phyloP scores from a whole-genome alignment of 108 stramenopile species.

The Epipyxis sp. region DNA sequence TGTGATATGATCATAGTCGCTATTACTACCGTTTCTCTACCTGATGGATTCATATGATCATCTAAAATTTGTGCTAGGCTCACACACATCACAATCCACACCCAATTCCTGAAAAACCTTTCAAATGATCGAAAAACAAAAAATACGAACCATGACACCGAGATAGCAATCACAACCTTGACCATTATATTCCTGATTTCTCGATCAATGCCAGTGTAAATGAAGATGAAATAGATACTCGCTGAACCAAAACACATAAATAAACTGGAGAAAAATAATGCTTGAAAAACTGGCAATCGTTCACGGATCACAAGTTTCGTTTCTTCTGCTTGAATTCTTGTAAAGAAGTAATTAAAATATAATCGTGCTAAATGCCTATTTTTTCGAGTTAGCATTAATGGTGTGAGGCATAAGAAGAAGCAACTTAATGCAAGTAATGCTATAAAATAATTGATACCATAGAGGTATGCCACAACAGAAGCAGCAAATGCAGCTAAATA shows the following conservation, averaged over 20 bases:
- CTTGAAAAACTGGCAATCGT: neutral
- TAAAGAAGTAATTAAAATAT: neutral
- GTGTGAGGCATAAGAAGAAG: neutral
- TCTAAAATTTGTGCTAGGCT: neutral
- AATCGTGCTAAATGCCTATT: neutral
- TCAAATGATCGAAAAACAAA: constrained; percentile 13
- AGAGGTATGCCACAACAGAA: neutral
- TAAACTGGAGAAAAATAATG: constrained; percentile 1
- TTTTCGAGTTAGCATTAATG: constrained; percentile 2
- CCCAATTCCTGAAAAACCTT: neutral
- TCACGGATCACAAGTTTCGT: neutral
- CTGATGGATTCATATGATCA: neutral
- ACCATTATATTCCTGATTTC: neutral
- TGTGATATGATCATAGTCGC: no score
- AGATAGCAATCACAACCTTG: neutral
- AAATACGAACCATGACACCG: neutral
- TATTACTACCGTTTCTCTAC: neutral
- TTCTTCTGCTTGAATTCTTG: neutral
- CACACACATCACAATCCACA: neutral
- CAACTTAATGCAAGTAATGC: neutral
- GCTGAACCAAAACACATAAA: neutral
- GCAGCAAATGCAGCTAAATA: neutral
- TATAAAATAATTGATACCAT: neutral
- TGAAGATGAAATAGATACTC: neutral
- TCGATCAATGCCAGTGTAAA: neutral